A percentile compares a stretch with the other conserved stretches of the same genome.
Evolutionary conservation across 352 stramenopile species (phyloP).

Genomic region (Thalassiosira exigua): DNA sequence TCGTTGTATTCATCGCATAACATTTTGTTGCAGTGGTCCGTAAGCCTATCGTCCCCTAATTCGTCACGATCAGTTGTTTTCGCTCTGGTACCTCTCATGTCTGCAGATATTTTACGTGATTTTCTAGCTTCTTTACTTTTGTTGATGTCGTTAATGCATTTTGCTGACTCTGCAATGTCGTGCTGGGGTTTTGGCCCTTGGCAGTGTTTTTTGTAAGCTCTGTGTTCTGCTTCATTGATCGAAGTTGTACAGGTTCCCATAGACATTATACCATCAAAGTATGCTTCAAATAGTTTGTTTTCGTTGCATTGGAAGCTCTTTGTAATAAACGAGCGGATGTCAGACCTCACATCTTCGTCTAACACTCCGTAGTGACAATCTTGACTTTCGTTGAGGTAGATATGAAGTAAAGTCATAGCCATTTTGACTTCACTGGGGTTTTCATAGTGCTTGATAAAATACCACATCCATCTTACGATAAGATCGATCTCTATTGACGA

Average conservation of each 20-base stretch:
- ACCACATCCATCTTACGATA: slow-evolving; percentile 5
- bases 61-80: slow-evolving; percentile 13
- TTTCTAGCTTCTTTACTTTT: neutral
- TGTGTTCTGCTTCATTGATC: slow-evolving; percentile 9
- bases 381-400: slow-evolving; percentile 5
- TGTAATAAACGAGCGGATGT: neutral
- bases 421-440: slow-evolving; percentile 7
- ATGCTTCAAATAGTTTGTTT: neutral
- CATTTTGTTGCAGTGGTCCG: too few species aligned
- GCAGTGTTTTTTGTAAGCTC: neutral
- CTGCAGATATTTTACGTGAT: neutral
- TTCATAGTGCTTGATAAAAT: slow-evolving; percentile 26
- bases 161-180: neutral
- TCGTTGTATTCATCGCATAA: too few species aligned
- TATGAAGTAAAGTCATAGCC: neutral
- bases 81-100: neutral
- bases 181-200: neutral
- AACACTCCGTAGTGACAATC: neutral
- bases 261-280: slow-evolving; percentile 2
- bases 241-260: slow-evolving; percentile 2
- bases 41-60: too few species aligned
- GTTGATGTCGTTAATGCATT: neutral
- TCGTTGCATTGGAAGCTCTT: neutral
- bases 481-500: neutral
- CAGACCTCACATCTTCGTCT: neutral